phyloP scores from a whole-genome alignment of 1,284 basidiomycete species.

The Anthracocystis walkeri region DNA sequence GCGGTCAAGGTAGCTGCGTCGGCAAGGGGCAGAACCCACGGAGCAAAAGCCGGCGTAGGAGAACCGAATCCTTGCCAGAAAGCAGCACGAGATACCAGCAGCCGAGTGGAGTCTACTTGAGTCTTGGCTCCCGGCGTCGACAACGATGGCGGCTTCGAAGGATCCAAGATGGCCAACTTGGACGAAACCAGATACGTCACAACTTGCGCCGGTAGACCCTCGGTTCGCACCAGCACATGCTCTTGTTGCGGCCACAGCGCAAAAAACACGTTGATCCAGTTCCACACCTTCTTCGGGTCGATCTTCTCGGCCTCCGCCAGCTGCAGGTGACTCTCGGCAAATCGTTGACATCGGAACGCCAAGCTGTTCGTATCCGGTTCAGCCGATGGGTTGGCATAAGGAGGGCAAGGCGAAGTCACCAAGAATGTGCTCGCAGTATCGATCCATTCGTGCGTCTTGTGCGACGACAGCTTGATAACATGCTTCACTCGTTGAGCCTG shows the following conservation, averaged over 20 bases:
- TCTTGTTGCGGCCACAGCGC: conserved; percentile 62
- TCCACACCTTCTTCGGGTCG: conserved; percentile 39
- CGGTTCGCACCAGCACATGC: conserved; percentile 7
- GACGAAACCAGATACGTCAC: conserved; percentile 22
- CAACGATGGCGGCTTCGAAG: conserved; percentile 15
- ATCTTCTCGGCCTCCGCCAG: not conserved
- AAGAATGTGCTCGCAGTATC: conserved; percentile 30
- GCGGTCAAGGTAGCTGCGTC: conserved; percentile 19
- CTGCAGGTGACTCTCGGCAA: conserved; percentile 24
- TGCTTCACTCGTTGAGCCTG: conserved; percentile 18
- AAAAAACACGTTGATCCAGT: conserved; percentile 46
- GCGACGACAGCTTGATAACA: conserved; percentile 26
- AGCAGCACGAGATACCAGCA: conserved; percentile 54
- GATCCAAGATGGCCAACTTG: conserved; percentile 48
- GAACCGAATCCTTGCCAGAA: conserved; percentile 62
- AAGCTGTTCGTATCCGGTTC: conserved; percentile 64
- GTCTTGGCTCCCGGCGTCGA: conserved; percentile 17
- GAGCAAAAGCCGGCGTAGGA: conserved; percentile 32
- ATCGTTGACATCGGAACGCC: conserved; percentile 41
- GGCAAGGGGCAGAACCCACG: conserved; percentile 41
- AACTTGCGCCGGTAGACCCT: conserved; percentile 12
- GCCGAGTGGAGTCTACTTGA: conserved; percentile 9
- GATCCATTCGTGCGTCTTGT: conserved; percentile 33
- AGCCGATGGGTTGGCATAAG: conserved; percentile 48
- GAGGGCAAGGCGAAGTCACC: conserved; percentile 38